Conservation (phyloP, 768 basidiomycete genomes). For the Lactarius trivialis region DNA sequence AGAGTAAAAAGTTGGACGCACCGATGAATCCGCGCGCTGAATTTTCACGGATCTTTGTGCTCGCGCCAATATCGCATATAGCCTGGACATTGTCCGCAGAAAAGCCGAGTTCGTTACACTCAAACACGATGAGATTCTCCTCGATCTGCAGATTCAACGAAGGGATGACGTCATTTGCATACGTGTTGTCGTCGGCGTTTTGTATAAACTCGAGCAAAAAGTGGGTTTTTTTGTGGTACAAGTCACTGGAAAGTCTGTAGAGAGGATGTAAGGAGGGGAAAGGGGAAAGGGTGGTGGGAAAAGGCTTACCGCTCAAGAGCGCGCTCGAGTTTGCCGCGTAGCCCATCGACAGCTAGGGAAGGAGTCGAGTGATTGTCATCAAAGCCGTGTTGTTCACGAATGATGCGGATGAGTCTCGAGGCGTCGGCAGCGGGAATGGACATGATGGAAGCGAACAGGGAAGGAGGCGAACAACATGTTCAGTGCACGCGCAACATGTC, state of each 20-base stretch:
- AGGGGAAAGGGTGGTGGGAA: background rate
- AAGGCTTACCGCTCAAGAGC: conserved; percentile 19
- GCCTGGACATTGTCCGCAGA: conserved; percentile 23
- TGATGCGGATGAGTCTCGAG: conserved; percentile 1
- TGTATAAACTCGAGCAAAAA: conserved; percentile 29
- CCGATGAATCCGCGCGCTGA: conserved; percentile 19
- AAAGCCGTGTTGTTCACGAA: conserved; percentile 15
- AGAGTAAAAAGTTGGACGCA: background rate
- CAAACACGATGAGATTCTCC: conserved; percentile 12
- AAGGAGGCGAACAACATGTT: background rate
- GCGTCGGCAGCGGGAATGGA: background rate
- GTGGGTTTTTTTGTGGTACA: conserved; percentile 28
- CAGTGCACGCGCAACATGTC: background rate
- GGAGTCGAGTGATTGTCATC: background rate
- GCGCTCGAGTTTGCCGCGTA: conserved; percentile 20
- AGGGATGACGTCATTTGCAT: conserved; percentile 13
- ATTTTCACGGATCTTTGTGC: conserved; percentile 24
- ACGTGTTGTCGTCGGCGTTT: conserved; percentile 28
- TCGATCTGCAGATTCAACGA: conserved; percentile 19
- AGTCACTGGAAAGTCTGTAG: conserved; percentile 24
- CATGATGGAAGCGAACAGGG: background rate
- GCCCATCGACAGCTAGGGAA: background rate
- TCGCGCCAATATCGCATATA: conserved; percentile 27
- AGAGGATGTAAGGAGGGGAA: too few species aligned
- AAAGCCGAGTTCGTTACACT: conserved; percentile 28